Percentiles rank a stretch among this genome's conserved stretches.
Conservation (phyloP, 1,284 basidiomycete species). For the Trametes sp. region DNA sequence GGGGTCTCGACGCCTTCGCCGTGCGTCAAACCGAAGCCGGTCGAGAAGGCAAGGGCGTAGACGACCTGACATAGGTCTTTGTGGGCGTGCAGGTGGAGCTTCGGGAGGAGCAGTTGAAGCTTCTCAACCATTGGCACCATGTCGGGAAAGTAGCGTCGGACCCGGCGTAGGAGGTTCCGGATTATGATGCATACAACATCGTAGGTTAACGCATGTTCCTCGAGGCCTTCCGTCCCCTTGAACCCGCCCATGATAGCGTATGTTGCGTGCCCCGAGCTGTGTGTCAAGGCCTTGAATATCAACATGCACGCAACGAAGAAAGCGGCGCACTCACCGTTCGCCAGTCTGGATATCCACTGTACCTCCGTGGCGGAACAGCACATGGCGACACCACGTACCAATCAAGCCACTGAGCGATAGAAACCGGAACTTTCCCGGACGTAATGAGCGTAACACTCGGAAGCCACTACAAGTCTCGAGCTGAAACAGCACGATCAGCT, state of each 20-base stretch:
- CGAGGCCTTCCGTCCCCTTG: not conserved
- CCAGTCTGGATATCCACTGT: not conserved
- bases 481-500: not conserved
- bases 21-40: not conserved
- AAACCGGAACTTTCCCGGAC: not conserved
- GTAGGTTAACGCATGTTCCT: not conserved
- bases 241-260: not conserved
- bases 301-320: too few species aligned
- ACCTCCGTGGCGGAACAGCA: not conserved
- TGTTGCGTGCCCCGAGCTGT: not conserved
- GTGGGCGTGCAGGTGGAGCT: constrained; percentile 10
- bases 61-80: constrained; percentile 12
- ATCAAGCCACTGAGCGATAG: not conserved
- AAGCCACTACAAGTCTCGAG: not conserved
- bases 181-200: not conserved
- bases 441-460: not conserved
- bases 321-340: not conserved
- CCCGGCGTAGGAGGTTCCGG: not conserved
- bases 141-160: not conserved
- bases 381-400: not conserved
- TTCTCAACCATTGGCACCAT: not conserved
- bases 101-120: not conserved
- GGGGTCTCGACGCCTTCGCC: constrained; percentile 11
- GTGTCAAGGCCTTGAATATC: too few species aligned
- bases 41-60: not conserved